These are phyloP conservation scores for Monilinia fructicola DNA, from an alignment of 2,329 filamentous ascomycete genomes.

Conservation along the genomic window DNA sequence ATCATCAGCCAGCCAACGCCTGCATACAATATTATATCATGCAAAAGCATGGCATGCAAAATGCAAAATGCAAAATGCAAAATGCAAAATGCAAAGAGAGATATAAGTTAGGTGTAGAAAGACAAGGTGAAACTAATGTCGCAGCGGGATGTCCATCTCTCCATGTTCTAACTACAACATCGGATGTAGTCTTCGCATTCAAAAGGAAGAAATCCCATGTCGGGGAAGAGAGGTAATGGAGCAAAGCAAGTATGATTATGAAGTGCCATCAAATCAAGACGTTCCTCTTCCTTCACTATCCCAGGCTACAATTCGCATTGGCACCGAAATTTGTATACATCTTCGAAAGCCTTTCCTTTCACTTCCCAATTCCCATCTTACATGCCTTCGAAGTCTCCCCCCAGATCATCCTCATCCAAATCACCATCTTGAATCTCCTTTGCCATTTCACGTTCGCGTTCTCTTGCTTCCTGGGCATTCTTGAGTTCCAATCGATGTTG, in stretches of 20 bases:
- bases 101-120: background rate
- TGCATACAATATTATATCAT: too few relatives aligned
- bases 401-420: slow-evolving; percentile 92
- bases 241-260: slow-evolving; percentile 36
- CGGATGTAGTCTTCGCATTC: background rate
- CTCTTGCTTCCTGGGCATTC: slow-evolving; percentile 96
- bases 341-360: slow-evolving; percentile 12
- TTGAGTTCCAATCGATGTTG: slow-evolving; percentile 96
- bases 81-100: background rate
- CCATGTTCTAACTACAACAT: background rate
- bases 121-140: slow-evolving; percentile 10
- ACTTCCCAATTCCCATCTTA: slow-evolving; percentile 49
- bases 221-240: slow-evolving; percentile 24
- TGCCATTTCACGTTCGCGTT: slow-evolving; percentile 92
- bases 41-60: slow-evolving; percentile 7
- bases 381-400: slow-evolving; percentile 94
- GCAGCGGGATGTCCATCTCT: slow-evolving; percentile 4
- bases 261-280: slow-evolving; percentile 37
- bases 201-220: slow-evolving; percentile 2
- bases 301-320: slow-evolving; percentile 11
- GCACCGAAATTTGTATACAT: slow-evolving; percentile 18
- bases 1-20: too few relatives aligned
- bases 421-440: slow-evolving; percentile 99
- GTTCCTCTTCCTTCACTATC: background rate
- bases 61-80: slow-evolving; percentile 1